Base-by-base conservation (phyloP, 352 stramenopile species). In the Phytophthora uliginosa region DNA sequence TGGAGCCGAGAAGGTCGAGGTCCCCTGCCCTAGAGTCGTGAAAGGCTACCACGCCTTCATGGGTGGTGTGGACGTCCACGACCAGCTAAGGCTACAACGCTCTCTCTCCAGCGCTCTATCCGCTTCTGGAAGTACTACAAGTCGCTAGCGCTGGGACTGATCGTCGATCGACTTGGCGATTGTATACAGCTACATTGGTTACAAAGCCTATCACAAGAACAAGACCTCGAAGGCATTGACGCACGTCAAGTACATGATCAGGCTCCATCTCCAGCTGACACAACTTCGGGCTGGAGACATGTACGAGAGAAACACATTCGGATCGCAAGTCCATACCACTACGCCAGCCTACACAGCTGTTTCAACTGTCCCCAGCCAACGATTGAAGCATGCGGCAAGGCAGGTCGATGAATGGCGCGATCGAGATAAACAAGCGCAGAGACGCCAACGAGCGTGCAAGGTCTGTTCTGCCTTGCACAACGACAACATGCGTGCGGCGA, bases 21-120 rank as follows among this genome's bases (percentile, higher is more conserved):
- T 71, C 0, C 28, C 31, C 0, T 71, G 50, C 33, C 71, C 57
- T 1, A 26, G 59, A 2, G 42, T 66, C 1, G 31, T 63, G 2
- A 71, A 66, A 18, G 55, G 74, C 26, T 72, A 72, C 18, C 66
- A 74, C n/a, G 18, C 36, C 4, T 62, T 28, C 47, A 31, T 53
- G 47, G 47, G 47, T 26, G n/a, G 47, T 12, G 45, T 28, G 8
- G 47, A 31, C 17, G 40, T 22, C 15, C 40, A 48, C 15, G 40
- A 22, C 40, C 40, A 48, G 40, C 7, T 22, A 15, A 13, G 40
- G 13, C 15, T 48, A 7, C 40, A 48, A 15, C 15, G 40, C 15
- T 48, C 40, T 48, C 40, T 20, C 17, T 48, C 13, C 40, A 48
- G 40, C 40, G 40, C 15, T 13, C 40, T 1, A 7, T 48, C 15